Percentiles rank a stretch among this genome's conserved stretches.
Conservation (phyloP, 345 rosid species). For the Pugionium dolabratum region DNA sequence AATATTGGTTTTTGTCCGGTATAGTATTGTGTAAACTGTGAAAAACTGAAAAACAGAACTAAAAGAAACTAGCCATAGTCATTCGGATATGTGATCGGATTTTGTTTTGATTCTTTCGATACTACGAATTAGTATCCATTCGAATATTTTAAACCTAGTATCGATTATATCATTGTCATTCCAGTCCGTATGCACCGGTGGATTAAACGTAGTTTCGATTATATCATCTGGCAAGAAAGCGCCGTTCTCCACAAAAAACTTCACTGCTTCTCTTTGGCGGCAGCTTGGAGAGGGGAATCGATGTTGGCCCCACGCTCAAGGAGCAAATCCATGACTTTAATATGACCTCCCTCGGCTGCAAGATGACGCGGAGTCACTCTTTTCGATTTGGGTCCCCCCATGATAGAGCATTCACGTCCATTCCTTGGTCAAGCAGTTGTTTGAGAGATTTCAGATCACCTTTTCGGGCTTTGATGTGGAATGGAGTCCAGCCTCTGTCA, state of each 20-base stretch:
- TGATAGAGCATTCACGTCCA: slow-evolving; percentile 80
- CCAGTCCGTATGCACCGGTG: slow-evolving; percentile 92
- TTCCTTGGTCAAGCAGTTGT: slow-evolving; percentile 74
- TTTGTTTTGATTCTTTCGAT: too few species aligned
- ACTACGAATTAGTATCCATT: too few species aligned
- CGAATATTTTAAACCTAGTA: too few species aligned
- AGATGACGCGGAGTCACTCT: slow-evolving; percentile 93
- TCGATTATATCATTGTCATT: slow-evolving; percentile 41
- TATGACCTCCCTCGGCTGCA: slow-evolving; percentile 94
- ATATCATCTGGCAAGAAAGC: slow-evolving; percentile 91
- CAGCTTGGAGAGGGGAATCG: slow-evolving; percentile 93
- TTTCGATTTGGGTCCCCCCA: slow-evolving; percentile 85
- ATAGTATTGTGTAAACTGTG: neutral
- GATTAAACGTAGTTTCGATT: slow-evolving; percentile 79
- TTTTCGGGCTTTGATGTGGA: slow-evolving; percentile 80
- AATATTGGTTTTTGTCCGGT: slow-evolving; percentile 8
- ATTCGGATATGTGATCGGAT: too few species aligned
- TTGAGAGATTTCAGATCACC: slow-evolving; percentile 81
- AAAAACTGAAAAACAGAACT: too few species aligned
- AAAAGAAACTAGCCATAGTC: too few species aligned
- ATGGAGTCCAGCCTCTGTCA: slow-evolving; percentile 92
- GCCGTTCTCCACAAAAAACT: slow-evolving; percentile 81
- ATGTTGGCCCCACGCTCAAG: slow-evolving; percentile 94
- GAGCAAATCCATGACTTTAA: slow-evolving; percentile 85
- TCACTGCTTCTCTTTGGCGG: slow-evolving; percentile 88